These are phyloP conservation scores for Daldinia eschscholtzii DNA, from an alignment of 2,329 filamentous ascomycete species.

Conservation along the genomic window DNA sequence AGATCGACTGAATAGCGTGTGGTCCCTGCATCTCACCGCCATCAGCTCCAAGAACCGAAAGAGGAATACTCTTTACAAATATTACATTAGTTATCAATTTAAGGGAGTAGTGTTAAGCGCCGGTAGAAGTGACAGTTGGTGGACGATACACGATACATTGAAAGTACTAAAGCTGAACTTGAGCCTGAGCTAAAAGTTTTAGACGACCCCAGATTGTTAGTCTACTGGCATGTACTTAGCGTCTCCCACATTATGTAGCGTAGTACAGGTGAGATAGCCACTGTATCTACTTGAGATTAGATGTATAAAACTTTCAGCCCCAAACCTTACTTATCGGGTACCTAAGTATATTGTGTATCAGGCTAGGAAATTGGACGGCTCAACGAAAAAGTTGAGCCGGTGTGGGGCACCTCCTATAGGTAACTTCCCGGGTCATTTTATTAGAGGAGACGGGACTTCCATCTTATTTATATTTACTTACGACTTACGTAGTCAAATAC, in stretches of 20 bases:
- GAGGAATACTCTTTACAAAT: no score
- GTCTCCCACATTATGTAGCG: no score
- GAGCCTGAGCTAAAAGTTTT: no score
- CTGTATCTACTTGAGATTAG: neutral
- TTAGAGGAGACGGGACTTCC: neutral
- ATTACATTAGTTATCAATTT: no score
- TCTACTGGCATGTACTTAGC: no score
- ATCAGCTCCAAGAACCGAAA: neutral
- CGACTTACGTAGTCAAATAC: no score
- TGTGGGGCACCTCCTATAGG: slow-evolving; percentile 11
- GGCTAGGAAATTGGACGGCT: slow-evolving; percentile 1
- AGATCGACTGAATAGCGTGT: neutral
- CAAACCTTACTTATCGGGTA: neutral
- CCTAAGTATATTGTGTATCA: neutral
- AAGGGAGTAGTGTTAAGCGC: neutral
- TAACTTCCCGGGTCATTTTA: neutral
- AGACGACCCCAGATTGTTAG: no score
- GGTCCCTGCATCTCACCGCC: neutral
- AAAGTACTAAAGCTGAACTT: no score
- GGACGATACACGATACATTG: no score
- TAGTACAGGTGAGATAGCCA: neutral
- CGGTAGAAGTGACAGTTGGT: no score
- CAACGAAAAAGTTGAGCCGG: slow-evolving; percentile 12
- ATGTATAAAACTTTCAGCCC: neutral
- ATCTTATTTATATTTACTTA: no score